Base-by-base conservation (phyloP, 148 eudicot species). In the Hydrangea macrophylla region DNA sequence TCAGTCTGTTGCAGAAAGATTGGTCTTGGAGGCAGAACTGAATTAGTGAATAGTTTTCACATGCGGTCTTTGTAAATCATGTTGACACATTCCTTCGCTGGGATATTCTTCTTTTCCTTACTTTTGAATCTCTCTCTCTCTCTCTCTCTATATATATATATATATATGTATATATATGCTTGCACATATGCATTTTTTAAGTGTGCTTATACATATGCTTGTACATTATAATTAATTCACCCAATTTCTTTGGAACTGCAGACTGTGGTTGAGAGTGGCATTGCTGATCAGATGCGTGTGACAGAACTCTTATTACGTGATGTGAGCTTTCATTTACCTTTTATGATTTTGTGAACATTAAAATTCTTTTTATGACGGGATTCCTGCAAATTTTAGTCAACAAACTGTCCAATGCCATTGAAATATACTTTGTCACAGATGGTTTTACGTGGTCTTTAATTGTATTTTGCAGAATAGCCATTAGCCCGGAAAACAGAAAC, bases 181-280 rank as follows among this genome's bases (percentile, higher is more conserved):
- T n/a, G n/a, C n/a, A n/a, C n/a, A n/a, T n/a, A n/a, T n/a, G n/a
- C n/a, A n/a, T n/a, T n/a, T n/a, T n/a, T n/a, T n/a, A n/a, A n/a
- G n/a, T n/a, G n/a, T n/a, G n/a, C n/a, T n/a, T n/a, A n/a, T n/a
- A n/a, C n/a, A n/a, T n/a, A n/a, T n/a, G n/a, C n/a, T n/a, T 20
- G 1, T 22, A 24, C 35, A 26, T 22, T 5, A 24, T 26, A 7
- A 26, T 26, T 7, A 55, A 55, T 55, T 2, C 0, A 55, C 26
- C 26, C 11, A 7, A 55, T 58, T 35, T 26, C 65, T 48, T 71
- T 35, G 62, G 62, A 36, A 45, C 39, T 74, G 74, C 88, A 90
- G 96, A 82, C 79, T 74, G 80, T 85, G 75, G 82, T 77, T 58
- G 92, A 87, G 69, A 80, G 96, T 83, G 86, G 92, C 70, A 83